Percentiles rank a stretch among this genome's conserved stretches.
Conservation (phyloP, 768 basidiomycete species). For the Xerocomellus chrysenteron region DNA sequence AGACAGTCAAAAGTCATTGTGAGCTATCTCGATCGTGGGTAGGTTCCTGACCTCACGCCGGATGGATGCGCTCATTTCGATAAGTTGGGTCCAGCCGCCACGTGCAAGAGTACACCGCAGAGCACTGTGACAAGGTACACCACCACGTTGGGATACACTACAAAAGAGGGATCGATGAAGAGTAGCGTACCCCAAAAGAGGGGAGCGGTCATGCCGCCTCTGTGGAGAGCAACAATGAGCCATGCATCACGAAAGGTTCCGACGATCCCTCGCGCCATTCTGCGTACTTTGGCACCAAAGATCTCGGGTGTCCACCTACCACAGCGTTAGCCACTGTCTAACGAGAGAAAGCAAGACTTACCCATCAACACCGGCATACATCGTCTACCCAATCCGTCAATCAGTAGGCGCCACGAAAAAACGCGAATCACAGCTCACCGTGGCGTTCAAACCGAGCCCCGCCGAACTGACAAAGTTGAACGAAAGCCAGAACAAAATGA, state of each 20-base stretch:
- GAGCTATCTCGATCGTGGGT: too few relatives aligned
- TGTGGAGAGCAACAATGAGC: slow-evolving; percentile 26
- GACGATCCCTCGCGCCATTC: slow-evolving; percentile 89
- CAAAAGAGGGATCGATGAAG: slow-evolving; percentile 62
- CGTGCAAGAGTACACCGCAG: slow-evolving; percentile 60
- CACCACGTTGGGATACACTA: slow-evolving; percentile 72
- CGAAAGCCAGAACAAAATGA: too few relatives aligned
- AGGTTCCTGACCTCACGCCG: too few relatives aligned
- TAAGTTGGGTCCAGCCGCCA: too few relatives aligned
- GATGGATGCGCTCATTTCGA: too few relatives aligned
- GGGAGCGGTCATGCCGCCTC: slow-evolving; percentile 88
- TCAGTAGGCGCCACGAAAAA: neutral
- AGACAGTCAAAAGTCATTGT: too few relatives aligned
- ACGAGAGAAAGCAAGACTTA: slow-evolving; percentile 3
- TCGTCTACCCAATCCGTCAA: slow-evolving; percentile 44
- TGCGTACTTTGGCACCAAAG: slow-evolving; percentile 81
- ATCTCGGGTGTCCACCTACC: slow-evolving; percentile 80
- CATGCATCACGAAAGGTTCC: too few relatives aligned
- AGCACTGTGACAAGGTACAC: slow-evolving; percentile 63
- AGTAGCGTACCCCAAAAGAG: slow-evolving; percentile 74
- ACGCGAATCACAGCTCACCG: slow-evolving; percentile 30
- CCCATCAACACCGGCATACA: slow-evolving; percentile 88
- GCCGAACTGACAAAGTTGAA: slow-evolving; percentile 71
- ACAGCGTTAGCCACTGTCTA: neutral
- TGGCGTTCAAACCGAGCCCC: slow-evolving; percentile 74